Evolutionary conservation across 192 early-diverging fungal genomes (phyloP).

Genomic region (Linnemannia hyalina): DNA sequence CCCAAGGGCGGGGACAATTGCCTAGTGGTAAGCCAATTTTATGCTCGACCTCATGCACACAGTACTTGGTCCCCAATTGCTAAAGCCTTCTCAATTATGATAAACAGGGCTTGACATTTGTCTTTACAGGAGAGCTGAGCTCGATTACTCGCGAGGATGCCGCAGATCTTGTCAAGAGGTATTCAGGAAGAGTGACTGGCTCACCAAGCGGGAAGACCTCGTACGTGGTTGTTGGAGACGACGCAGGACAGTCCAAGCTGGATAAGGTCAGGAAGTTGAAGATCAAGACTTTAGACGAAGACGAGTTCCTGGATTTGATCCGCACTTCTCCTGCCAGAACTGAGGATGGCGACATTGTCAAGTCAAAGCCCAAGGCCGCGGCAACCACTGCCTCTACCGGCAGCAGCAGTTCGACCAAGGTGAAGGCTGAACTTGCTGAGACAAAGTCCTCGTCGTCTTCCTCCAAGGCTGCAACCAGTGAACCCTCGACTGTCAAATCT

Average conservation of each 20-base stretch:
- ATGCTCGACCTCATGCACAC: background rate
- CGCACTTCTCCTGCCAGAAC: slow-evolving; percentile 62
- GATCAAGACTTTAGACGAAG: slow-evolving; percentile 84
- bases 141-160: slow-evolving; percentile 82
- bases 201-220: slow-evolving; percentile 85
- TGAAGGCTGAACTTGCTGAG: slow-evolving; percentile 8
- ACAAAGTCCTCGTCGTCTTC: background rate
- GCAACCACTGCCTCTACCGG: slow-evolving; percentile 6
- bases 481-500: background rate
- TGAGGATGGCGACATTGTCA: slow-evolving; percentile 33
- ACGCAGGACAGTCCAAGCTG: slow-evolving; percentile 88
- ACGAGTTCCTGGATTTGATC: slow-evolving; percentile 87
- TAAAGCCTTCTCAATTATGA: background rate
- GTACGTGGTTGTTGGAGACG: slow-evolving; percentile 88
- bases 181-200: slow-evolving; percentile 80
- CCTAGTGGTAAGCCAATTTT: slow-evolving; percentile 49
- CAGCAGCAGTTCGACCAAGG: background rate
- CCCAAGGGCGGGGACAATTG: slow-evolving; percentile 84
- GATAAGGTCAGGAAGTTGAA: slow-evolving; percentile 80
- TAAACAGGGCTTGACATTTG: slow-evolving; percentile 82
- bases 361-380: slow-evolving; percentile 26
- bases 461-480: background rate
- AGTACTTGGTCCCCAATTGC: background rate
- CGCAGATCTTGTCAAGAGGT: slow-evolving; percentile 87
- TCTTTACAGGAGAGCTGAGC: slow-evolving; percentile 91